Percentiles rank a stretch among this genome's conserved stretches.
phyloP scores from a whole-genome alignment of 2,329 filamentous ascomycete genomes.

The Fusarium domesticum region DNA sequence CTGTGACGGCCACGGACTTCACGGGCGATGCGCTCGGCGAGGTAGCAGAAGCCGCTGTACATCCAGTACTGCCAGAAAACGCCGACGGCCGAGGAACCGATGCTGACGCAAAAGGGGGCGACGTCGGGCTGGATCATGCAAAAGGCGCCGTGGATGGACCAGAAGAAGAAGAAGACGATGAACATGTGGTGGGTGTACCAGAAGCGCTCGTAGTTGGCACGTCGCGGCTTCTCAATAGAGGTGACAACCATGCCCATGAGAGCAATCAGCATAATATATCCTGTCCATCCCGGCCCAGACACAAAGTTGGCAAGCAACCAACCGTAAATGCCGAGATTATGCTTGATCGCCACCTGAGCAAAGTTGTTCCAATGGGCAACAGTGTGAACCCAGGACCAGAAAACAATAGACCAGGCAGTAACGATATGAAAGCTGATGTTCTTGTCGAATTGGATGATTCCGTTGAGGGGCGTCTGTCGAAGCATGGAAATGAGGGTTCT shows the following conservation, averaged over 20 bases:
- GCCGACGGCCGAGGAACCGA: slow-evolving; percentile 63
- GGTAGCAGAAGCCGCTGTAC: slow-evolving; percentile 76
- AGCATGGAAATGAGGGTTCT: slow-evolving; percentile 78
- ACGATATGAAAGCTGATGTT: slow-evolving; percentile 86
- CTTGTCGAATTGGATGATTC: slow-evolving; percentile 85
- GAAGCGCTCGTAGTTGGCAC: slow-evolving; percentile 83
- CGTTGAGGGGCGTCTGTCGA: slow-evolving; percentile 77
- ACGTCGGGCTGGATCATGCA: slow-evolving; percentile 88
- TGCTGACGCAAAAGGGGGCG: slow-evolving; percentile 71
- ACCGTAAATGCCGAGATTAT: slow-evolving; percentile 74
- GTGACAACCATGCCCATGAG: slow-evolving; percentile 77
- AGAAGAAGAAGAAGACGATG: slow-evolving; percentile 84
- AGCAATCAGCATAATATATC: slow-evolving; percentile 77
- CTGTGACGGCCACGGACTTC: slow-evolving; percentile 78
- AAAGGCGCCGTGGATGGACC: slow-evolving; percentile 85
- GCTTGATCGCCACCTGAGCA: slow-evolving; percentile 69
- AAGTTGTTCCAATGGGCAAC: slow-evolving; percentile 88
- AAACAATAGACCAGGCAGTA: slow-evolving; percentile 83
- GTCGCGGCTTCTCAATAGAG: slow-evolving; percentile 71
- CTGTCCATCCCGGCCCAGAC: slow-evolving; percentile 80
- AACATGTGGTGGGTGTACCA: slow-evolving; percentile 91
- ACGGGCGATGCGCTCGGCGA: slow-evolving; percentile 73
- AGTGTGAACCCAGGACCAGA: slow-evolving; percentile 84
- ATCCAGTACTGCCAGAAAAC: slow-evolving; percentile 92
- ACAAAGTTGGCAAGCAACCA: slow-evolving; percentile 74